phyloP scores from a whole-genome alignment of 2,329 filamentous ascomycete species.

The Amylocarpus encephaloides region DNA sequence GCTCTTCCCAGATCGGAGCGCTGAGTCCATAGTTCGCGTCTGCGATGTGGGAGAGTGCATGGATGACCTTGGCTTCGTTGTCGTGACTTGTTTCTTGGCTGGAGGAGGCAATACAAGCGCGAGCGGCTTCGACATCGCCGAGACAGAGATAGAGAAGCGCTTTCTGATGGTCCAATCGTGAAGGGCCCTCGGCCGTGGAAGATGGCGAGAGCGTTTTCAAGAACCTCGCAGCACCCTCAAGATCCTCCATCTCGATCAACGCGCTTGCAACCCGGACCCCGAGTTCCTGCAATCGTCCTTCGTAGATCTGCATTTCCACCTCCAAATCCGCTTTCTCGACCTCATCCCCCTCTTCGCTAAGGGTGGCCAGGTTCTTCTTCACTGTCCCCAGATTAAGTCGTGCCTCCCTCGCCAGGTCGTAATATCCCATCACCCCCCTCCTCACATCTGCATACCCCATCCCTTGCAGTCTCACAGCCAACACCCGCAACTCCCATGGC shows the following conservation, averaged over 20 bases:
- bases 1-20: slow-evolving; percentile 50
- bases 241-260: slow-evolving; percentile 79
- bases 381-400: slow-evolving; percentile 51
- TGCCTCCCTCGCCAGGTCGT: slow-evolving; percentile 78
- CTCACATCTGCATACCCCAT: slow-evolving; percentile 80
- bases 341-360: background rate
- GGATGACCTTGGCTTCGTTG: slow-evolving; percentile 43
- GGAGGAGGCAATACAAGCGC: slow-evolving; percentile 40
- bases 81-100: slow-evolving; percentile 24
- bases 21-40: slow-evolving; percentile 67
- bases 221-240: slow-evolving; percentile 71
- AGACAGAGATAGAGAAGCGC: slow-evolving; percentile 71
- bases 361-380: slow-evolving; percentile 21
- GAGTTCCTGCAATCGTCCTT: slow-evolving; percentile 63
- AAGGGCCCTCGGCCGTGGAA: slow-evolving; percentile 30
- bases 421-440: slow-evolving; percentile 81
- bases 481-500: slow-evolving; percentile 79
- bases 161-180: slow-evolving; percentile 40
- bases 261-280: slow-evolving; percentile 61
- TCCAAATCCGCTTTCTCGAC: slow-evolving; percentile 5
- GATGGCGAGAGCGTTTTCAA: slow-evolving; percentile 49
- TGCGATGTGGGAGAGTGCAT: slow-evolving; percentile 70
- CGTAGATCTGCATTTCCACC: slow-evolving; percentile 58
- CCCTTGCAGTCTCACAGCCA: slow-evolving; percentile 77
- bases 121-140: slow-evolving; percentile 67